phyloP scores from a whole-genome alignment of 2,329 filamentous ascomycete genomes.

The Hansfordia pulvinata region DNA sequence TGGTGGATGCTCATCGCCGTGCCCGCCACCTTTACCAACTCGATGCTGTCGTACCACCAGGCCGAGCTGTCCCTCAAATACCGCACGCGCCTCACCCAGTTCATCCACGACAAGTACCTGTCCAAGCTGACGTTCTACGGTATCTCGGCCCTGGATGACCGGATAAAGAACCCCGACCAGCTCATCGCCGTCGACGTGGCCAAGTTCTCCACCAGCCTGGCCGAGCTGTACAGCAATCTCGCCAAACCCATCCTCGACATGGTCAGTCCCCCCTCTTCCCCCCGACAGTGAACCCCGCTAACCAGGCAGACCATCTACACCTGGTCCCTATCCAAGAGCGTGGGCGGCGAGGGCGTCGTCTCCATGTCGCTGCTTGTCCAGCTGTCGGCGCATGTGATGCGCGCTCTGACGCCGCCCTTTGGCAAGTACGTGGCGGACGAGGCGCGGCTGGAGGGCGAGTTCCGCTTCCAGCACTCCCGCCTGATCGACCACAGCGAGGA shows the following conservation, averaged over 20 bases:
- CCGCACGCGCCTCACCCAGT: slow-evolving; percentile 80
- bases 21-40: slow-evolving; percentile 95
- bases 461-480: slow-evolving; percentile 86
- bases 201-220: slow-evolving; percentile 89
- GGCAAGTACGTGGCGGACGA: slow-evolving; percentile 97
- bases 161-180: slow-evolving; percentile 97
- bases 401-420: slow-evolving; percentile 86
- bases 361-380: slow-evolving; percentile 93
- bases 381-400: slow-evolving; percentile 84
- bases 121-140: slow-evolving; percentile 98
- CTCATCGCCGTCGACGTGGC: slow-evolving; percentile 93
- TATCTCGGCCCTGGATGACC: slow-evolving; percentile 85
- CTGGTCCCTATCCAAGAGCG: slow-evolving; percentile 80
- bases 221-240: slow-evolving; percentile 90
- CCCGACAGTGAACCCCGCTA: slow-evolving; percentile 11
- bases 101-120: slow-evolving; percentile 91
- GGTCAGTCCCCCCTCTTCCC: slow-evolving; percentile 28
- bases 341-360: slow-evolving; percentile 91
- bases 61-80: slow-evolving; percentile 89
- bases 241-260: slow-evolving; percentile 93
- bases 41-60: slow-evolving; percentile 97
- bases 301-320: slow-evolving; percentile 77
- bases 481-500: slow-evolving; percentile 96
- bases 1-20: slow-evolving; percentile 99
- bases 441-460: slow-evolving; percentile 86